Evolutionary conservation across 257 asterid species (phyloP).

Genomic region (Prunella vulgaris): DNA sequence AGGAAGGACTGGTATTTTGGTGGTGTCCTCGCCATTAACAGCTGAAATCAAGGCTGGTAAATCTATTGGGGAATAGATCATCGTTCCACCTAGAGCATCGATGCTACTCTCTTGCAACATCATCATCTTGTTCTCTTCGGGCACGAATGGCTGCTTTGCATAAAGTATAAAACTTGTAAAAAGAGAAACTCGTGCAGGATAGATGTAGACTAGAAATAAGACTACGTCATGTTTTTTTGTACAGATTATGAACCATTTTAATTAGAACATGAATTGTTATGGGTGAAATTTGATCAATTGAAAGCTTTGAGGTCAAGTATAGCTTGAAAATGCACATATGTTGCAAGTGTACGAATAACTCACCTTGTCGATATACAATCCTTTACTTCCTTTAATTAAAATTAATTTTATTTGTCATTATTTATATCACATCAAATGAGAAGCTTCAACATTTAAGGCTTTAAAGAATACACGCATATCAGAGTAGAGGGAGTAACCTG

Average conservation of each 20-base stretch:
- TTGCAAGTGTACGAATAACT: background rate
- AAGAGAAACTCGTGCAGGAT: background rate
- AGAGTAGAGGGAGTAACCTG: conserved; percentile 40
- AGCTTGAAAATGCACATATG: background rate
- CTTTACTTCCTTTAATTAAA: background rate
- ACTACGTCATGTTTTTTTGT: background rate
- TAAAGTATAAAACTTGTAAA: background rate
- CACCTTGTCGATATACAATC: background rate
- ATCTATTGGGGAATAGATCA: conserved; percentile 52
- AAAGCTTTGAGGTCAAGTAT: background rate
- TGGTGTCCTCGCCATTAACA: conserved; percentile 37
- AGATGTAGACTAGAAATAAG: background rate
- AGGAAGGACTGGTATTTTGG: conserved; percentile 43
- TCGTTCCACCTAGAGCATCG: conserved; percentile 41
- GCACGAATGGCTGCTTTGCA: conserved; percentile 39
- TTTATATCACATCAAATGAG: background rate
- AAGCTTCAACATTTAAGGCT: conserved; percentile 4
- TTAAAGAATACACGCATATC: background rate
- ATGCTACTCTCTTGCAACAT: conserved; percentile 61
- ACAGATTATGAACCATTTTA: background rate
- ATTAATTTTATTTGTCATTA: background rate
- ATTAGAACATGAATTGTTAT: background rate
- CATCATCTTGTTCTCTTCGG: conserved; percentile 40
- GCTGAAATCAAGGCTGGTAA: conserved; percentile 24
- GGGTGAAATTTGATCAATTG: background rate